These are phyloP conservation scores for Chamaenerion angustifolium DNA, from an alignment of 345 rosid genomes.

Conservation along the genomic window DNA sequence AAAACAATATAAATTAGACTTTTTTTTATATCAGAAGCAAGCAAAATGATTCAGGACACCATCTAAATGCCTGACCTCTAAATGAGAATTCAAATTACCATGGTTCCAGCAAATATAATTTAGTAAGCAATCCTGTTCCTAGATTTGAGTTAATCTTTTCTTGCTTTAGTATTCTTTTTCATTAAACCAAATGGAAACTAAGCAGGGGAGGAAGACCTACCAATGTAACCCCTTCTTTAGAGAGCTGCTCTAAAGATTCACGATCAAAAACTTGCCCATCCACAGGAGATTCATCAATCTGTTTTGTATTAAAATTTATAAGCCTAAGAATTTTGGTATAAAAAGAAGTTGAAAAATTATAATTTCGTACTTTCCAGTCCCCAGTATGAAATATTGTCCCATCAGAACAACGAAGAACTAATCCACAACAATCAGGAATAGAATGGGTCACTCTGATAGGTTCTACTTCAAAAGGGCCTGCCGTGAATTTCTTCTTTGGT, in stretches of 20 bases:
- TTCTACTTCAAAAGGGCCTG: constrained; percentile 98
- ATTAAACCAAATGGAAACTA: not conserved
- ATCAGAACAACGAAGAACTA: constrained; percentile 92
- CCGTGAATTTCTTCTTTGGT: constrained; percentile 57
- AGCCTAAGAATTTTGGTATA: constrained; percentile 9
- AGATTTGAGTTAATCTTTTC: too few species aligned
- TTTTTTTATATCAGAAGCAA: too few species aligned
- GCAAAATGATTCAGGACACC: too few species aligned
- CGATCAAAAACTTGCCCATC: constrained; percentile 89
- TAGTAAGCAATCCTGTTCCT: too few species aligned
- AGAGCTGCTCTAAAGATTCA: constrained; percentile 67
- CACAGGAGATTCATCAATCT: constrained; percentile 95
- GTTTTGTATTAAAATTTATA: constrained; percentile 16
- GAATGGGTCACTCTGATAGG: constrained; percentile 94
- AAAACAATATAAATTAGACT: too few species aligned
- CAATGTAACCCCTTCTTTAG: constrained; percentile 97
- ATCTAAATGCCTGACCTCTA: too few species aligned
- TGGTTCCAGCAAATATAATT: too few species aligned
- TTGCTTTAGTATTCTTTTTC: too few species aligned
- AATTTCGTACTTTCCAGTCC: constrained; percentile 78
- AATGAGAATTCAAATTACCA: too few species aligned
- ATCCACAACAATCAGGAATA: constrained; percentile 96
- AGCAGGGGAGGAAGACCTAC: constrained; percentile 21
- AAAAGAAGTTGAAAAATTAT: constrained; percentile 3
- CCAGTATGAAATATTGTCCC: constrained; percentile 98